Percentiles rank a stretch among this genome's conserved stretches.
phyloP scores from a whole-genome alignment of 1,139 yeast genomes.

The Saccharomyces hybrid region DNA sequence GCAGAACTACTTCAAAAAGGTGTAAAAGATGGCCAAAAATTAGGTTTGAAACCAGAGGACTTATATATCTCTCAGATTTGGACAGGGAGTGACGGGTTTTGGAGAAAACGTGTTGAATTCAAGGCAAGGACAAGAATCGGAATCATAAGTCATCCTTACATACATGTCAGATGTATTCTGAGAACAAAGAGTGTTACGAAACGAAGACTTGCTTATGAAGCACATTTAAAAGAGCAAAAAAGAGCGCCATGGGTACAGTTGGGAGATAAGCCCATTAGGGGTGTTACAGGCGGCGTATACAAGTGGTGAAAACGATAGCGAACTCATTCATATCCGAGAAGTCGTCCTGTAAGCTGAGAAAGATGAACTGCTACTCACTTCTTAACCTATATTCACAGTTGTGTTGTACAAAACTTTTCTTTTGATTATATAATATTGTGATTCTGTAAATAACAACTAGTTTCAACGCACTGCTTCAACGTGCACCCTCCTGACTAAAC shows the following conservation, averaged over 20 bases:
- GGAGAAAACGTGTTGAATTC: slow-evolving; percentile 66
- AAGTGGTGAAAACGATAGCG: slow-evolving; percentile 39
- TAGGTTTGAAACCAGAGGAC: slow-evolving; percentile 53
- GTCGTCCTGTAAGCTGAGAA: background rate
- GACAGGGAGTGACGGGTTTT: slow-evolving; percentile 84
- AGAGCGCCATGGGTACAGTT: slow-evolving; percentile 44
- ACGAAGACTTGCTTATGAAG: slow-evolving; percentile 55
- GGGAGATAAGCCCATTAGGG: slow-evolving; percentile 39
- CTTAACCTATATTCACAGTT: background rate
- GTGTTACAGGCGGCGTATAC: slow-evolving; percentile 41
- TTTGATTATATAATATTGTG: background rate
- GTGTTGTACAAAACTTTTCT: background rate
- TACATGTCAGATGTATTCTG: slow-evolving; percentile 74
- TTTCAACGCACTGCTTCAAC: background rate
- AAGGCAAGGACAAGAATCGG: slow-evolving; percentile 93
- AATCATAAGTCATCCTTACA: slow-evolving; percentile 62
- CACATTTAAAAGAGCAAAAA: slow-evolving; percentile 37
- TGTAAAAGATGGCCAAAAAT: slow-evolving; percentile 54
- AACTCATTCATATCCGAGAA: background rate
- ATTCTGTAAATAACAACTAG: slow-evolving; percentile 9
- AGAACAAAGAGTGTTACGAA: slow-evolving; percentile 54
- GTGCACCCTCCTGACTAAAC: background rate
- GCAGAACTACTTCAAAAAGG: slow-evolving; percentile 71
- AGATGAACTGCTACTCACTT: background rate
- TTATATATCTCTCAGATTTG: slow-evolving; percentile 77